Evolutionary conservation across 139 green algal genomes (phyloP), one percentile per base, ranked within the genome.

Genomic region (Edaphochlamys debaryana): DNA sequence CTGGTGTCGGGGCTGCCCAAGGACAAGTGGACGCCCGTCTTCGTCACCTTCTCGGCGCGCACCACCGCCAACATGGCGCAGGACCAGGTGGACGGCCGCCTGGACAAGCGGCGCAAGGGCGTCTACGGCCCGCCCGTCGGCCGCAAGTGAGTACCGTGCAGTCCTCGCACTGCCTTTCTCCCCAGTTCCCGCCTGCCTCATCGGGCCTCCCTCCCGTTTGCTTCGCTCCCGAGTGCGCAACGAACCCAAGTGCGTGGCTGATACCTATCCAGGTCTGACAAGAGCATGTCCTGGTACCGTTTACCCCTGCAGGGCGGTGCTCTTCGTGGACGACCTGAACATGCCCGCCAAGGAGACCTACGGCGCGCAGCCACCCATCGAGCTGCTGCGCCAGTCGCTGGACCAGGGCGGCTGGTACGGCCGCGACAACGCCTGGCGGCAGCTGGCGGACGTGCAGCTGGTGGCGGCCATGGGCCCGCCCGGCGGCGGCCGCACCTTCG

Each of bases 271-370:
- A n/a, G n/a, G n/a, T n/a, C n/a, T n/a, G n/a, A n/a, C n/a, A n/a
- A n/a, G n/a, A n/a, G n/a, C n/a, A n/a, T n/a, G n/a, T n/a, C n/a
- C n/a, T n/a, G n/a, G n/a, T n/a, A n/a, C n/a, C n/a, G n/a, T n/a
- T n/a, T n/a, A n/a, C n/a, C n/a, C n/a, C 66, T 60, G 70, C 64
- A 69, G 79, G 64, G 80, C 66, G 38, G 80, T 96, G 23, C 70
- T 96, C 23, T 96, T 95, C 85, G 86, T 96, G 37, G 92, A 96
- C 69, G 93, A 96, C 85, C 87, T 96, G n/a, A 96, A 95, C 92
- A 96, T 96, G 93, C 93, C 93, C 20, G 79, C 89, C 52, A 93
- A 92, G 85, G 93, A 96, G 86, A 87, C 85, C 52, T 96, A 94
- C 69, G 91, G 91, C 67, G 93, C 93, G 30, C 91, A 96, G 92